Base-by-base conservation (phyloP, 2,329 filamentous ascomycete species). In the Coleophoma cylindrospora region DNA sequence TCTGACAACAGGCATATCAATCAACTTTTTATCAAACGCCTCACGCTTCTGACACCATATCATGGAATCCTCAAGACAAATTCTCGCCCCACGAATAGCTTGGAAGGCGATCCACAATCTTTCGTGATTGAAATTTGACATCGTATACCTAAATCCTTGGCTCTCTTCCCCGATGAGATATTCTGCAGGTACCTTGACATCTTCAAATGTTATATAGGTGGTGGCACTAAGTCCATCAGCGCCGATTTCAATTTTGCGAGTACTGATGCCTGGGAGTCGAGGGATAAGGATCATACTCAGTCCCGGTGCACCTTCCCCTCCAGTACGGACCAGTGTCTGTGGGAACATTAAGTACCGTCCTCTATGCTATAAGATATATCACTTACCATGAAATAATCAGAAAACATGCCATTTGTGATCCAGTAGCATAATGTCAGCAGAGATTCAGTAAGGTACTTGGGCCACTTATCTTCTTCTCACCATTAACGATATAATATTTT, bases 381-480 rank as follows among this genome's bases (percentile, higher is more conserved):
- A 27, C 27, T 6, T 27, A 27, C 27, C 27, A 27, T 27, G 60
- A 92, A 92, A 73, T 91, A 92, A 67, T 92, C 87, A 54, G 74
- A 78, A 68, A 83, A 92, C 65, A 84, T 83, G 53, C 86, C 87
- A 68, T 89, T 89, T 44, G 86, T 89, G 66, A 89, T 89, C 86
- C 86, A 89, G 72, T 91, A 22, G 11, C 11, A 22, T 9, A 37
- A 44, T 9, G 38, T 48, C 43, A 49, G 47, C 44, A 15, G 13
- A 6, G 15, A 17, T 27, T 17, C 5, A 6, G 5, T 1, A 36
- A 17, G n/a, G 37, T 19, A 10, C 4, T 27, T 40, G 5, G 19
- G 40, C 8, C 19, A 50, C 53, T 47, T 40, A 53, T 55, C 50
- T 70, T 68, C 55, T 70, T 69, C 45, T 63, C 61, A 5, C 69